phyloP scores from a whole-genome alignment of 2,329 filamentous ascomycete species.

The Colletotrichum plurivorum region DNA sequence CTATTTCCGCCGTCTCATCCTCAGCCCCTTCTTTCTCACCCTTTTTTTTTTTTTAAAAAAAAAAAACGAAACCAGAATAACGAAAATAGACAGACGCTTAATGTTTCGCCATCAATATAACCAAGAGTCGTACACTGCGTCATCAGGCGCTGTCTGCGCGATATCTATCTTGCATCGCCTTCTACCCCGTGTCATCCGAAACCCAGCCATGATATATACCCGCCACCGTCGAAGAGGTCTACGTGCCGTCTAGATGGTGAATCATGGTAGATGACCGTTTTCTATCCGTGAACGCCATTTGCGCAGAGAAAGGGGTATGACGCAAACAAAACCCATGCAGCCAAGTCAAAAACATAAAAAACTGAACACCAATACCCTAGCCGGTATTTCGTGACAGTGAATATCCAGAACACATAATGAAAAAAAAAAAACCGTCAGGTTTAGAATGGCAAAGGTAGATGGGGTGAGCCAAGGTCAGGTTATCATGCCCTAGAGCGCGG shows the following conservation, averaged over 20 bases:
- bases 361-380: constrained; percentile 18
- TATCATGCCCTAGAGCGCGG: constrained; percentile 11
- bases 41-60: not conserved
- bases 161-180: constrained; percentile 21
- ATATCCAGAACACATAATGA: too few relatives aligned
- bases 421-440: not conserved
- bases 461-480: not conserved
- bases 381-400: not conserved
- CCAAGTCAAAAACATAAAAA: constrained; percentile 24
- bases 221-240: constrained; percentile 25
- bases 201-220: constrained; percentile 25
- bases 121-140: constrained; percentile 30
- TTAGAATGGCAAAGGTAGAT: too few relatives aligned
- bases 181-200: constrained; percentile 16
- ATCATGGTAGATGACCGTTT: constrained; percentile 18
- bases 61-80: too few relatives aligned
- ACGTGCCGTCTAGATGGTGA: constrained; percentile 27
- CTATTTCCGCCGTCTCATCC: too few relatives aligned
- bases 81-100: not conserved
- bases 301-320: constrained; percentile 40
- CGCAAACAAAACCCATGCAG: constrained; percentile 30
- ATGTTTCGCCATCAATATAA: constrained; percentile 13
- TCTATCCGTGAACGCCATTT: constrained; percentile 38
- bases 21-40: not conserved
- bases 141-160: constrained; percentile 9